phyloP scores from a whole-genome alignment of 1,139 yeast genomes.

The Zygoascus meyerae region DNA sequence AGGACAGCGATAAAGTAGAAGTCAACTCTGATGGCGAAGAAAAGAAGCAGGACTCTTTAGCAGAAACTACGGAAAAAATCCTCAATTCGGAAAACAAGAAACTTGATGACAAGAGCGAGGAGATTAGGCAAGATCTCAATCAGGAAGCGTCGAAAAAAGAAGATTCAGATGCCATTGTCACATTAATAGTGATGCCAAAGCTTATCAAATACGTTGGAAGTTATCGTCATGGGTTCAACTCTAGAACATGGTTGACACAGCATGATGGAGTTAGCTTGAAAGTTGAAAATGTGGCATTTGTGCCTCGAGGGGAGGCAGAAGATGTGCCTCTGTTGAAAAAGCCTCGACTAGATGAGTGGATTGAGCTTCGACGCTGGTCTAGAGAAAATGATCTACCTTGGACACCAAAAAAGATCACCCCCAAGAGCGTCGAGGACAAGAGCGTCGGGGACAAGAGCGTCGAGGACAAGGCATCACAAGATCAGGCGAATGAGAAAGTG shows the following conservation, averaged over 20 bases:
- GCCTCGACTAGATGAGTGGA: slow-evolving; percentile 30
- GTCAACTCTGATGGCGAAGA: slow-evolving; percentile 11
- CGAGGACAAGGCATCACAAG: no score
- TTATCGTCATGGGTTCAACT: slow-evolving; percentile 60
- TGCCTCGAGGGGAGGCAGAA: slow-evolving; percentile 33
- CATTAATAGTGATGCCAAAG: slow-evolving; percentile 64
- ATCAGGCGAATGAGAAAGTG: no score
- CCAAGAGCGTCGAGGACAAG: no score
- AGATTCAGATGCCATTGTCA: slow-evolving; percentile 54
- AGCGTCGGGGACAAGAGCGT: no score
- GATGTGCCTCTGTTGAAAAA: slow-evolving; percentile 24
- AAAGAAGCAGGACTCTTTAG: slow-evolving; percentile 3
- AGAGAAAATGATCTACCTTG: slow-evolving; percentile 13
- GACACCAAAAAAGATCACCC: not conserved
- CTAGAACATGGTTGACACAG: slow-evolving; percentile 61
- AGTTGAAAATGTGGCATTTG: slow-evolving; percentile 45
- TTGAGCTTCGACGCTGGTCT: slow-evolving; percentile 12
- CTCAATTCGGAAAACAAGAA: not conserved
- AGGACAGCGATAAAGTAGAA: slow-evolving; percentile 3
- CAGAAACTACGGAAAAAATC: slow-evolving; percentile 1
- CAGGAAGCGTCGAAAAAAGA: not conserved
- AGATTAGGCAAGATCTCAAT: no score
- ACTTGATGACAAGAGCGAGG: not conserved
- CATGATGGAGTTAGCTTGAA: slow-evolving; percentile 71
- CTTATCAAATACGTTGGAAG: slow-evolving; percentile 57